Percentiles rank a stretch among this genome's conserved stretches.
Evolutionary conservation across 179 eudicot species (phyloP).

Genomic region (Drosera spatulata): DNA sequence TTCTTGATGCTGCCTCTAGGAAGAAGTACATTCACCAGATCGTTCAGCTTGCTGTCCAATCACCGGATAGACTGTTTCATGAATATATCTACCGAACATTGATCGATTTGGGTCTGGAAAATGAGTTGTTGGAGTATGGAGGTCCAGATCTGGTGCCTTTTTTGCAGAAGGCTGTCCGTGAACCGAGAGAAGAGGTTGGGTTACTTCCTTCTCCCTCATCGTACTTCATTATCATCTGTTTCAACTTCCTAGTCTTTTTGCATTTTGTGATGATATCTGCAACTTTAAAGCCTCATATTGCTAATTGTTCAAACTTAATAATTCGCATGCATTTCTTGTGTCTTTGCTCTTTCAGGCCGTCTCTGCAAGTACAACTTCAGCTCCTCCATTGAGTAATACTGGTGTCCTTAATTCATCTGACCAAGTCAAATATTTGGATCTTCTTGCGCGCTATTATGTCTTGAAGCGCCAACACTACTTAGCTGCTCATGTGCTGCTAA

Average conservation of each 20-base stretch:
- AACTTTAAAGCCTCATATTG: too few species aligned
- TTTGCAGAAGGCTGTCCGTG: slow-evolving; percentile 75
- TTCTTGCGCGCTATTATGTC: slow-evolving; percentile 85
- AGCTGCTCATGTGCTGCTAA: slow-evolving; percentile 81
- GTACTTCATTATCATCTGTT: neutral
- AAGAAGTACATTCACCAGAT: slow-evolving; percentile 82
- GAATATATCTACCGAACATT: slow-evolving; percentile 68
- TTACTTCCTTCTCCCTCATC: neutral
- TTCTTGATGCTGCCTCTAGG: slow-evolving; percentile 59
- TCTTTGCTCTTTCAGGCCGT: slow-evolving; percentile 20
- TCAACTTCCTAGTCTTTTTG: neutral
- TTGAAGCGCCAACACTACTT: slow-evolving; percentile 89
- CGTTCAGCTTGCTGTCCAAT: slow-evolving; percentile 91
- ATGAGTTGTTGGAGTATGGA: slow-evolving; percentile 88
- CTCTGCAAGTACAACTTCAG: slow-evolving; percentile 27
- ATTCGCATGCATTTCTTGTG: neutral
- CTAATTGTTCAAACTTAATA: neutral
- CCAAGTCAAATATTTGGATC: slow-evolving; percentile 77
- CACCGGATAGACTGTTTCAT: slow-evolving; percentile 85
- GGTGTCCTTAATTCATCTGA: slow-evolving; percentile 32
- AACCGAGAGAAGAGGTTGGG: slow-evolving; percentile 53
- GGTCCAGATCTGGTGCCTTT: slow-evolving; percentile 94
- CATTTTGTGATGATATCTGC: neutral
- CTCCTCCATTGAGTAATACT: slow-evolving; percentile 13
- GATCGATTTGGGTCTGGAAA: slow-evolving; percentile 87